These are phyloP conservation scores for Wickerhamiella hasegawae DNA, from an alignment of 805 yeast species.

Conservation along the genomic window DNA sequence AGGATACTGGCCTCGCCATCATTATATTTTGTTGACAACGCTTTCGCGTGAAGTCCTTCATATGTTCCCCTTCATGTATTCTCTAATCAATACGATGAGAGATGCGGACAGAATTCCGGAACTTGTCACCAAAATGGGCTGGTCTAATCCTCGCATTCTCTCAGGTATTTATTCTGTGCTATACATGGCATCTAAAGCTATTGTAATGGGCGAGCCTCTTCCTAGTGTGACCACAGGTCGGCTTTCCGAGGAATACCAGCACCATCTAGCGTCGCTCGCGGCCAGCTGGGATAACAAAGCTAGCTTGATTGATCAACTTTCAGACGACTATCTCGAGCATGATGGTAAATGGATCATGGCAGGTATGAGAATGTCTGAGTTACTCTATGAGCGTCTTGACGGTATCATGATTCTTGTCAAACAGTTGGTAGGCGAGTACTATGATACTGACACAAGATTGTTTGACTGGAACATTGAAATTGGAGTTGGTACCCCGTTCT, in stretches of 20 bases:
- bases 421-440: constrained; percentile 23
- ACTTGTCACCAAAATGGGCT: constrained; percentile 5
- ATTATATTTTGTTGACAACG: constrained; percentile 17
- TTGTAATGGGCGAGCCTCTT: constrained; percentile 3
- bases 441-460: constrained; percentile 15
- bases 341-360: constrained; percentile 16
- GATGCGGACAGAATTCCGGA: constrained; percentile 7
- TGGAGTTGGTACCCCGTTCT: no score
- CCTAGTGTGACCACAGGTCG: constrained; percentile 4
- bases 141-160: constrained; percentile 5
- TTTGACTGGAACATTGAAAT: no score
- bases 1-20: constrained; percentile 21
- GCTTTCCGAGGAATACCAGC: constrained; percentile 1
- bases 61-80: constrained; percentile 15
- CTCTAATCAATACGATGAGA: constrained; percentile 15
- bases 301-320: background rate
- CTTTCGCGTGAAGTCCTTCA: constrained; percentile 15
- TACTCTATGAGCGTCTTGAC: constrained; percentile 21
- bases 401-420: constrained; percentile 18
- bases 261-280: background rate
- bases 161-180: constrained; percentile 2
- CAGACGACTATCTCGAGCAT: constrained; percentile 4
- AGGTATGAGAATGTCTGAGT: no score
- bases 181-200: constrained; percentile 4
- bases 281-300: background rate